Percentiles rank a stretch among this genome's conserved stretches.
Conservation (phyloP, 441 rosid genomes). For the Euphorbia schlechtendalii region DNA sequence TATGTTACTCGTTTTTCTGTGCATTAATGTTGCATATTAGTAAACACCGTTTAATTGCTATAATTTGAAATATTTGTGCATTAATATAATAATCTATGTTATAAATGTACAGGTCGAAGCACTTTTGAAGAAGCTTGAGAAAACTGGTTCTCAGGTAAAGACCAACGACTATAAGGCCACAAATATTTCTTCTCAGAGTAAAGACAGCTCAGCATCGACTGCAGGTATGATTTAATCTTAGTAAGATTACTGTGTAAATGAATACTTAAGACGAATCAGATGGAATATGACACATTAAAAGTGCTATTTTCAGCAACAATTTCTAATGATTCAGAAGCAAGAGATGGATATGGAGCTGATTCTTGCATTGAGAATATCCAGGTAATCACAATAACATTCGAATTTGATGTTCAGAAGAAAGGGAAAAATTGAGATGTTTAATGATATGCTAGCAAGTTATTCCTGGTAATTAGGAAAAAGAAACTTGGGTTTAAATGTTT, state of each 20-base stretch:
- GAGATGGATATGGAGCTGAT: slow-evolving; percentile 42
- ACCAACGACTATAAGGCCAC: too few species aligned
- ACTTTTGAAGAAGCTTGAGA: slow-evolving; percentile 14
- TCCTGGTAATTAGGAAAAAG: not conserved
- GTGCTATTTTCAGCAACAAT: slow-evolving; percentile 32
- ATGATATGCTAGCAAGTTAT: not conserved
- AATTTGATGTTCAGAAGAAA: not conserved
- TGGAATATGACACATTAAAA: slow-evolving; percentile 9
- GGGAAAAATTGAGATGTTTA: not conserved
- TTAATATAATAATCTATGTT: not conserved
- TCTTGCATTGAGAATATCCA: slow-evolving; percentile 39
- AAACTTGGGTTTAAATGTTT: not conserved
- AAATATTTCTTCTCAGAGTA: too few species aligned
- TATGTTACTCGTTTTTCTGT: not conserved
- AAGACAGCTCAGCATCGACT: slow-evolving; percentile 27
- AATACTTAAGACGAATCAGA: not conserved
- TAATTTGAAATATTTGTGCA: not conserved
- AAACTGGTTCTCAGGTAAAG: slow-evolving; percentile 23
- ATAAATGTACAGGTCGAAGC: slow-evolving; percentile 28
- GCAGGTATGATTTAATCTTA: slow-evolving; percentile 32
- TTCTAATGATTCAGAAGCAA: slow-evolving; percentile 27
- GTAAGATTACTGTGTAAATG: not conserved
- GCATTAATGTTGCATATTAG: not conserved
- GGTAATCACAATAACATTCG: slow-evolving; percentile 25
- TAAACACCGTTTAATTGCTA: slow-evolving; percentile 6